A percentile compares a stretch with the other conserved stretches of the same genome.
phyloP scores from a whole-genome alignment of 257 asterid species.

The Solanum infundibuliforme region DNA sequence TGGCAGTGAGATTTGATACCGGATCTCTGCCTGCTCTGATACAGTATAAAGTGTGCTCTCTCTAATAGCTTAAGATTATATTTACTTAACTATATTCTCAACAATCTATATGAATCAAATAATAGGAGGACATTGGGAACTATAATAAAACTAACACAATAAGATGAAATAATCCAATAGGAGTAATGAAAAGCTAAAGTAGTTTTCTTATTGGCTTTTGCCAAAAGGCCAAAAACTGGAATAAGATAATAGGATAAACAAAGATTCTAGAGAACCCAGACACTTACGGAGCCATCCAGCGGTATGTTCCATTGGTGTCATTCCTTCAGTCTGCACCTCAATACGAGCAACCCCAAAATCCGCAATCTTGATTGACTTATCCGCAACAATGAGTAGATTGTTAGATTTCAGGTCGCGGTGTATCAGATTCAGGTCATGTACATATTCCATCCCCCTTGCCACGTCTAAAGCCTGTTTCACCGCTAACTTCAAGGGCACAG shows the following conservation, averaged over 20 bases:
- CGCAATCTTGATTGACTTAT: constrained; percentile 87
- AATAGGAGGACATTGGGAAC: background rate
- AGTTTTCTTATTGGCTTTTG: background rate
- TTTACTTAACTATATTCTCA: background rate
- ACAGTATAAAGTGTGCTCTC: background rate
- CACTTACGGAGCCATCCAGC: constrained; percentile 99
- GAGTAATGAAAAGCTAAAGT: background rate
- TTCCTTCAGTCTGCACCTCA: constrained; percentile 98
- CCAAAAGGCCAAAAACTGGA: background rate
- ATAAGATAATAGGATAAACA: background rate
- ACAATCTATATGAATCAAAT: background rate
- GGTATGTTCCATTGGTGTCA: constrained; percentile 98
- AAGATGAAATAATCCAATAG: background rate
- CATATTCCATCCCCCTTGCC: constrained; percentile 94
- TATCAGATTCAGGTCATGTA: constrained; percentile 76
- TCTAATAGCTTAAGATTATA: background rate
- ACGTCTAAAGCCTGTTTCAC: constrained; percentile 98
- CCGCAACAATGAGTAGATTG: constrained; percentile 82
- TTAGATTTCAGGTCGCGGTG: constrained; percentile 94
- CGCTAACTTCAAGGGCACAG: constrained; percentile 87
- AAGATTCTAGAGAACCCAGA: background rate
- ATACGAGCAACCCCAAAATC: constrained; percentile 97
- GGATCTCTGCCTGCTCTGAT: background rate
- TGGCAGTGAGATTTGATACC: background rate
- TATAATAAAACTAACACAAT: background rate